Conservation (phyloP, 345 rosid species). For the Populus simonii region DNA sequence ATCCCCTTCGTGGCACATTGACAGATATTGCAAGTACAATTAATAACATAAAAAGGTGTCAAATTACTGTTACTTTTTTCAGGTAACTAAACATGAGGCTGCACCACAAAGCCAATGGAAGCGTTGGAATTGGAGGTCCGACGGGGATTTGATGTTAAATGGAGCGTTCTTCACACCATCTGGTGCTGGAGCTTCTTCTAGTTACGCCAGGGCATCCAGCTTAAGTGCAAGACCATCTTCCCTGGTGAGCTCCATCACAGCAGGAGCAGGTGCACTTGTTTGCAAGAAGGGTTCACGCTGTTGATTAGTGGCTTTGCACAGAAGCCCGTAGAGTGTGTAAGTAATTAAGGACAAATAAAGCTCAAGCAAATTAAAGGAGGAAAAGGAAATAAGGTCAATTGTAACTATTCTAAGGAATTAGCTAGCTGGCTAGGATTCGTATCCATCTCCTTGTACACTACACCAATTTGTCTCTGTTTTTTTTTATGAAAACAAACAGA, state of each 20-base stretch:
- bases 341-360: neutral
- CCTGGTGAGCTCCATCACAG: slow-evolving; percentile 21
- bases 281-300: slow-evolving; percentile 32
- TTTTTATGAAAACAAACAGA: neutral
- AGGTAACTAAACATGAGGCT: slow-evolving; percentile 33
- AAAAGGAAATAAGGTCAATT: neutral
- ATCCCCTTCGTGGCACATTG: neutral
- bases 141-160: slow-evolving; percentile 25
- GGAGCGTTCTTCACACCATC: slow-evolving; percentile 28
- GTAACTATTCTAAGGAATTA: slow-evolving; percentile 7
- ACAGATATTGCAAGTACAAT: neutral
- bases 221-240: slow-evolving; percentile 30
- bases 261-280: slow-evolving; percentile 22
- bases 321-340: neutral
- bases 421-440: neutral
- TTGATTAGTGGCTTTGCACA: slow-evolving; percentile 12
- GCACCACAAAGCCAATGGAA: slow-evolving; percentile 23
- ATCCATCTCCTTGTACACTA: neutral
- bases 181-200: slow-evolving; percentile 24
- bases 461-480: neutral
- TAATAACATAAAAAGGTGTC: neutral
- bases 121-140: slow-evolving; percentile 32
- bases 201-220: slow-evolving; percentile 29
- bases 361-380: neutral
- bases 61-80: neutral